Evolutionary conservation across 768 basidiomycete genomes (phyloP).

Genomic region (Suillus occidentalis): DNA sequence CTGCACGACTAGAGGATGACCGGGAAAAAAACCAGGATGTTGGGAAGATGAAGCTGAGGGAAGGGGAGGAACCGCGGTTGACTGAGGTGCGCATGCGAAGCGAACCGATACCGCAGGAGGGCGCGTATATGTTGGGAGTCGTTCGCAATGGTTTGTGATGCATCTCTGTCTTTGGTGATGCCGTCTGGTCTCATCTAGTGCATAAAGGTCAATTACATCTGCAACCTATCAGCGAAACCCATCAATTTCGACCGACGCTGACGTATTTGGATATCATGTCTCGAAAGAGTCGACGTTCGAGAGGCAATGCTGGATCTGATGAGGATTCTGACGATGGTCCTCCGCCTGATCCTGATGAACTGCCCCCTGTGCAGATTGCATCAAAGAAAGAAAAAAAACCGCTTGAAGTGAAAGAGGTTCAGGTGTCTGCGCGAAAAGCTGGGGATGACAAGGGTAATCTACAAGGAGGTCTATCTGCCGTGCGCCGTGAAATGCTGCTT

Average conservation of each 20-base stretch:
- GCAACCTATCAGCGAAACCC: slow-evolving; percentile 74
- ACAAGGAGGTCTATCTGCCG: slow-evolving; percentile 66
- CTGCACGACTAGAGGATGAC: slow-evolving; percentile 71
- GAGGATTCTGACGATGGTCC: slow-evolving; percentile 80
- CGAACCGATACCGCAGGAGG: slow-evolving; percentile 65
- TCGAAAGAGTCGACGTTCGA: slow-evolving; percentile 57
- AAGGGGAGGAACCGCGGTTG: slow-evolving; percentile 61
- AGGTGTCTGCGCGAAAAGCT: slow-evolving; percentile 68
- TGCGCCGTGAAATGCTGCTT: slow-evolving; percentile 75
- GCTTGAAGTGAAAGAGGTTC: slow-evolving; percentile 72
- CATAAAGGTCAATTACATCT: slow-evolving; percentile 67
- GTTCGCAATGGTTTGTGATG: slow-evolving; percentile 61
- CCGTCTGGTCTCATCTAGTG: slow-evolving; percentile 12
- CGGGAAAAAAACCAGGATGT: slow-evolving; percentile 71
- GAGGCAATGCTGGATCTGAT: slow-evolving; percentile 50
- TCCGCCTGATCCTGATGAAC: slow-evolving; percentile 78
- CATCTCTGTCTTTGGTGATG: slow-evolving; percentile 4
- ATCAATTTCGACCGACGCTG: slow-evolving; percentile 81
- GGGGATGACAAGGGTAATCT: slow-evolving; percentile 60
- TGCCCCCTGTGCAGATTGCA: slow-evolving; percentile 37
- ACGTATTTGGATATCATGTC: slow-evolving; percentile 77
- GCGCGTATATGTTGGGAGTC: slow-evolving; percentile 74
- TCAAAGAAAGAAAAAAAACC: slow-evolving; percentile 59
- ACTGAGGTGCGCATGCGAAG: slow-evolving; percentile 71
- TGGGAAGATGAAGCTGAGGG: slow-evolving; percentile 41